These are phyloP conservation scores for Phascolomyces articulosus DNA, from an alignment of 371 early-diverging fungal genomes.

Conservation along the genomic window DNA sequence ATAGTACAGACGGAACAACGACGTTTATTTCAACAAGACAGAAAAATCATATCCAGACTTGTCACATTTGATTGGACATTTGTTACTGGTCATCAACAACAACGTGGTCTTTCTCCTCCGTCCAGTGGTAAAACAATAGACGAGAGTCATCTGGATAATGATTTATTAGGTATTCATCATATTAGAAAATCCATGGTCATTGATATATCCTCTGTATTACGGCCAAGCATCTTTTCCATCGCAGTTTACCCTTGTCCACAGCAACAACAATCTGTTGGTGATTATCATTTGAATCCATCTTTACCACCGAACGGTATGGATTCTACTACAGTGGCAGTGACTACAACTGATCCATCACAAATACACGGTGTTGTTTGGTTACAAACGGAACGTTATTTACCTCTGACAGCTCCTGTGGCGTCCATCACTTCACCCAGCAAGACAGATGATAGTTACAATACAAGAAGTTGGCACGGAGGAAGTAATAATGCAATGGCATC, in stretches of 20 bases:
- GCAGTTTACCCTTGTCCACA: constrained; percentile 45
- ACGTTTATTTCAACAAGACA: constrained; percentile 33
- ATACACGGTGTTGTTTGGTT: background rate
- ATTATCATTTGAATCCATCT: no score
- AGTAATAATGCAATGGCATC: background rate
- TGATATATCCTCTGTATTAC: constrained; percentile 44
- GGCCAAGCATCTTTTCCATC: constrained; percentile 37
- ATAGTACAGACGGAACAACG: constrained; percentile 9
- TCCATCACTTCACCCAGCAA: no score
- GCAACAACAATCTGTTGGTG: background rate
- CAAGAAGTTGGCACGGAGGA: background rate
- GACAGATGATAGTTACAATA: background rate
- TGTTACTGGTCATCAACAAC: constrained; percentile 42
- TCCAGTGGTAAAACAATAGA: background rate
- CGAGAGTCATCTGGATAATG: constrained; percentile 13
- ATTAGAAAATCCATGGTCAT: constrained; percentile 32
- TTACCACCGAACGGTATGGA: no score
- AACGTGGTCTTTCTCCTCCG: background rate
- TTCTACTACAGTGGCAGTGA: no score
- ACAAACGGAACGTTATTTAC: constrained; percentile 1
- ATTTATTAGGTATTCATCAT: constrained; percentile 20
- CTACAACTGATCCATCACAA: no score
- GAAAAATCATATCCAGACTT: constrained; percentile 58
- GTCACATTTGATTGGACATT: constrained; percentile 77
- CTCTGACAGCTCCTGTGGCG: background rate